Conservation (phyloP, 1,284 basidiomycete genomes). For the Naganishia albida region DNA sequence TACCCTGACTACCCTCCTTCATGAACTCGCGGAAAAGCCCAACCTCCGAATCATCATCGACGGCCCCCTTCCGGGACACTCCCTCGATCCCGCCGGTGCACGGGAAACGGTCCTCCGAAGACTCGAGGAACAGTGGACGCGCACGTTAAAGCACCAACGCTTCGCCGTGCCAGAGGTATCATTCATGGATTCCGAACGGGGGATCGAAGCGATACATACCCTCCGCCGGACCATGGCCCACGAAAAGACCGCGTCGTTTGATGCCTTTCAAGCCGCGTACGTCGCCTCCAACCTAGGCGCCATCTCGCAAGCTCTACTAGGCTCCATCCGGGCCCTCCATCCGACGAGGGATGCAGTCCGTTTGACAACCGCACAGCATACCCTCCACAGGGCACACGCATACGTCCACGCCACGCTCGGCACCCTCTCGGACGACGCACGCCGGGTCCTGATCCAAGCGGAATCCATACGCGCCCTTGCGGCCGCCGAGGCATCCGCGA, state of each 20-base stretch:
- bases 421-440: slow-evolving; percentile 20
- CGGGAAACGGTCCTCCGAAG: slow-evolving; percentile 32
- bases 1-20: slow-evolving; percentile 36
- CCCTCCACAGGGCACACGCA: slow-evolving; percentile 35
- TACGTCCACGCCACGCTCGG: slow-evolving; percentile 40
- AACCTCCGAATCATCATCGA: slow-evolving; percentile 44
- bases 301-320: slow-evolving; percentile 1
- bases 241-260: slow-evolving; percentile 36
- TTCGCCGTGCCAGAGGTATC: slow-evolving; percentile 28
- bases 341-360: neutral
- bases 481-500: slow-evolving; percentile 38
- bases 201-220: slow-evolving; percentile 42
- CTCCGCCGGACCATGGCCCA: slow-evolving; percentile 32
- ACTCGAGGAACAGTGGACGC: neutral
- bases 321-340: slow-evolving; percentile 8
- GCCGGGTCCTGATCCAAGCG: neutral
- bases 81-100: slow-evolving; percentile 14
- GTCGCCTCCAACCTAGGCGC: slow-evolving; percentile 42
- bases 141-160: neutral
- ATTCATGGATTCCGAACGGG: slow-evolving; percentile 44
- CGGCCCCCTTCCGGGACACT: slow-evolving; percentile 32
- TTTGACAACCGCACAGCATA: neutral
- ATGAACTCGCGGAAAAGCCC: slow-evolving; percentile 35
- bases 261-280: slow-evolving; percentile 45
- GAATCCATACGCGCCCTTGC: slow-evolving; percentile 33